These are phyloP conservation scores for Dictyostelium firmibasis DNA, from an alignment of 78 protist species.

Conservation along the genomic window DNA sequence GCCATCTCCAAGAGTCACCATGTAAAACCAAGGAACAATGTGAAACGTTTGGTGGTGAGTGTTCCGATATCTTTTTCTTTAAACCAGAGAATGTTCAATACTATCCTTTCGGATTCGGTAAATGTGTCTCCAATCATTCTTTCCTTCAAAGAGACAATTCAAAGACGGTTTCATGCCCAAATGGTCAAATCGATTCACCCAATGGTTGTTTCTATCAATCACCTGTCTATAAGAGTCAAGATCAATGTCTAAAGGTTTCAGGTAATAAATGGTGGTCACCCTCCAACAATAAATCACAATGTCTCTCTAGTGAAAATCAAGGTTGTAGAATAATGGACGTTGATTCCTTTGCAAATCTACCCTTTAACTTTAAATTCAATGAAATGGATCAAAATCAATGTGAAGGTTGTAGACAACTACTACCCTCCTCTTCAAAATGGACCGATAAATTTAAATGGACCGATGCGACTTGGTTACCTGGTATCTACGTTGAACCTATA, in stretches of 20 bases:
- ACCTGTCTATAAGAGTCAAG: not conserved
- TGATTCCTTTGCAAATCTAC: not conserved
- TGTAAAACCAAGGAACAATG: not conserved
- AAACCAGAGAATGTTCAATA: not conserved
- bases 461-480: conserved; percentile 7
- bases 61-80: conserved; percentile 11
- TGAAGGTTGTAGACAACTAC: not conserved
- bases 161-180: not conserved
- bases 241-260: not conserved
- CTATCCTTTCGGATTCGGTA: not conserved
- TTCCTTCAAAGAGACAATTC: not conserved
- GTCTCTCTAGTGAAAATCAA: not conserved
- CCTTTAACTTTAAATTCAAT: not conserved
- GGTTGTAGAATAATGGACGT: not conserved
- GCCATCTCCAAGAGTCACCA: not conserved
- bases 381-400: conserved; percentile 14
- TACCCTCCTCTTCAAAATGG: not conserved
- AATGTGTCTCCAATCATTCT: not conserved
- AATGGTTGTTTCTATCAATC: not conserved
- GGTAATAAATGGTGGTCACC: conserved; percentile 20
- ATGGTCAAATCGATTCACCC: conserved; percentile 9
- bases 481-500: not conserved
- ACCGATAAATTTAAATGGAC: conserved; percentile 31
- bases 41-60: not conserved
- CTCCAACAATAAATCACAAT: not conserved